Conservation (phyloP, 805 yeast species). For the Nakazawaea populi region DNA sequence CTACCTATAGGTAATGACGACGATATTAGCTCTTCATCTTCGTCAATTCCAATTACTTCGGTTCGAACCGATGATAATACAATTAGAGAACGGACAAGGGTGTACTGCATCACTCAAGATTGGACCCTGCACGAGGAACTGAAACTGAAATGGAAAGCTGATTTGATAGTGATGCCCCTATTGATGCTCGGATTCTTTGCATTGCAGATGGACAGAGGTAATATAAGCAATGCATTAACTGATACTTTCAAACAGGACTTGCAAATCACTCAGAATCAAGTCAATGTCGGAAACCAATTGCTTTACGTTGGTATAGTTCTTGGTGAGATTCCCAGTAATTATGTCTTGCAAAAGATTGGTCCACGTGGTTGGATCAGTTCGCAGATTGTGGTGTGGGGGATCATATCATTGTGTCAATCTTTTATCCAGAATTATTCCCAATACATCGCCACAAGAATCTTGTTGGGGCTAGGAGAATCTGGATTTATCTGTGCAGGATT, state of each 20-base stretch:
- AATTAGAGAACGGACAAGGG: neutral
- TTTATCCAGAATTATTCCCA: slow-evolving; percentile 33
- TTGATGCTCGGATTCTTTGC: slow-evolving; percentile 24
- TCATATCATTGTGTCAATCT: slow-evolving; percentile 49
- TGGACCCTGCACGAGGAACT: slow-evolving; percentile 17
- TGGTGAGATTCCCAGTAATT: slow-evolving; percentile 62
- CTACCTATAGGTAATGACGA: too few species aligned
- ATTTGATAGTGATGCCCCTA: slow-evolving; percentile 14
- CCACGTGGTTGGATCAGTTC: slow-evolving; percentile 58
- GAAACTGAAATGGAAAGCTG: slow-evolving; percentile 13
- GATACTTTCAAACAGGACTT: slow-evolving; percentile 51
- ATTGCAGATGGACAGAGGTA: slow-evolving; percentile 53
- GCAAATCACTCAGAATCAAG: slow-evolving; percentile 47
- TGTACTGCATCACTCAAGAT: slow-evolving; percentile 3
- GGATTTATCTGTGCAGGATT: slow-evolving; percentile 65
- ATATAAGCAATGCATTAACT: slow-evolving; percentile 49
- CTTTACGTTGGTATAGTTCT: slow-evolving; percentile 44
- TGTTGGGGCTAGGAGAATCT: slow-evolving; percentile 57
- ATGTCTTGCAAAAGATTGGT: slow-evolving; percentile 58
- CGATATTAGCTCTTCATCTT: too few species aligned
- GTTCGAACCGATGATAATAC: too few species aligned
- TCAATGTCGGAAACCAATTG: slow-evolving; percentile 53
- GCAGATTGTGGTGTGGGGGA: slow-evolving; percentile 52
- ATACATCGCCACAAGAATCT: slow-evolving; percentile 42
- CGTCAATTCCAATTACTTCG: too few species aligned